Percentiles rank a stretch among this genome's conserved stretches.
phyloP scores from a whole-genome alignment of 2,329 filamentous ascomycete genomes.

The Neodidymelliopsis sp. region DNA sequence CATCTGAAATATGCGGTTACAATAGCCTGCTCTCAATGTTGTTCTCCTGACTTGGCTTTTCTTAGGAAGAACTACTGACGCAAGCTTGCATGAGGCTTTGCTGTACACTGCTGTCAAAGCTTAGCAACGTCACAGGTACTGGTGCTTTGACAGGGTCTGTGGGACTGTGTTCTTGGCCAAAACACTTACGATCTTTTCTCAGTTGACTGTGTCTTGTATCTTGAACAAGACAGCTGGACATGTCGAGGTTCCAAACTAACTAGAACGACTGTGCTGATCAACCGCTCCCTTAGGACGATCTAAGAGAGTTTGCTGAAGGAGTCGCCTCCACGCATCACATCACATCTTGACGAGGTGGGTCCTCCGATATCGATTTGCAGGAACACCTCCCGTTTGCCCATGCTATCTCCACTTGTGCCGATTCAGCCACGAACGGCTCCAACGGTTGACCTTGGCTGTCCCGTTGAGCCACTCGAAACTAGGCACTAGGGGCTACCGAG shows the following conservation, averaged over 20 bases:
- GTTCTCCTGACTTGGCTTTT: not conserved
- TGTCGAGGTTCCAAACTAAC: not conserved
- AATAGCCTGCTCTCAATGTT: not conserved
- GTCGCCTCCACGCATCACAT: conserved; percentile 22
- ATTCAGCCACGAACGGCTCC: conserved; percentile 33
- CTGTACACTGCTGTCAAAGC: not conserved
- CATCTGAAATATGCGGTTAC: not conserved
- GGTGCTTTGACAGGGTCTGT: too few species aligned
- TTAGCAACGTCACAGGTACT: conserved; percentile 21
- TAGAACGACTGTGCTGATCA: not conserved
- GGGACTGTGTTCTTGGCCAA: too few species aligned
- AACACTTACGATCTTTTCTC: too few species aligned
- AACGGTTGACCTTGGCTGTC: conserved; percentile 24
- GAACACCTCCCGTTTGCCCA: conserved; percentile 16
- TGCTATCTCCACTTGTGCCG: conserved; percentile 29
- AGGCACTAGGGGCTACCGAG: conserved; percentile 27
- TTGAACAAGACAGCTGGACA: too few species aligned
- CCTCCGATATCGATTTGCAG: conserved; percentile 38
- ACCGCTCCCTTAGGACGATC: conserved; percentile 6
- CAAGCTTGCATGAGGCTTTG: conserved; percentile 12
- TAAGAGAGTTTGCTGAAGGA: not conserved
- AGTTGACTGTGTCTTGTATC: too few species aligned
- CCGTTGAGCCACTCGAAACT: conserved; percentile 27
- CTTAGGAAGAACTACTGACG: conserved; percentile 41
- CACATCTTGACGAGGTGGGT: conserved; percentile 27